Conservation (phyloP, 495 filamentous ascomycete species). For the Recurvomyces mirabilis region DNA sequence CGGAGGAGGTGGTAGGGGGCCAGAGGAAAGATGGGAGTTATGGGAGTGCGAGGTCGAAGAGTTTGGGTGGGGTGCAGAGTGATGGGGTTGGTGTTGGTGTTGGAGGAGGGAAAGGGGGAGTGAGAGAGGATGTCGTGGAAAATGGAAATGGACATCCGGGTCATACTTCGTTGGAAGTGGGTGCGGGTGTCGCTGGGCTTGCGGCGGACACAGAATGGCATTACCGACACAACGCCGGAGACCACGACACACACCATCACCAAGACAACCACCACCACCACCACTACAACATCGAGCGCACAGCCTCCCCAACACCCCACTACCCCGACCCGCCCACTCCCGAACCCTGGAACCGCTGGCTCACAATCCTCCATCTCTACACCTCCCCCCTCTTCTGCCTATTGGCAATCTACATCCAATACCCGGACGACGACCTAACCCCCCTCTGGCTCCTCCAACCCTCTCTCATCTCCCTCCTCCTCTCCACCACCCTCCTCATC, state of each 20-base stretch:
- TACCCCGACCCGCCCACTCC: not conserved
- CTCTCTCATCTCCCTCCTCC: constrained; percentile 56
- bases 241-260: not conserved
- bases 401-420: constrained; percentile 51
- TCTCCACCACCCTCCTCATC: constrained; percentile 53
- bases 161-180: not conserved
- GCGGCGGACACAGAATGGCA: constrained; percentile 21
- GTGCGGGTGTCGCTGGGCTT: not conserved
- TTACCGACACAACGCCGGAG: constrained; percentile 18
- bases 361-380: constrained; percentile 73
- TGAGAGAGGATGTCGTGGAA: not conserved
- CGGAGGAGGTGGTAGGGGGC: no score
- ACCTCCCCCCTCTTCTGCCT: constrained; percentile 77
- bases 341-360: constrained; percentile 71
- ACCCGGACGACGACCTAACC: constrained; percentile 36
- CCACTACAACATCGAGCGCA: not conserved
- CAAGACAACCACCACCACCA: not conserved
- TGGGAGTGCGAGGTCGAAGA: constrained; percentile 3
- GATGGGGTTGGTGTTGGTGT: not conserved
- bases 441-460: constrained; percentile 45
- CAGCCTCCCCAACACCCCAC: not conserved
- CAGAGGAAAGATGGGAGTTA: constrained; percentile 1
- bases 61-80: not conserved
- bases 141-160: not conserved
- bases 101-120: not conserved